phyloP scores from a whole-genome alignment of 1,139 yeast species.

The Suhomyces terraborum region DNA sequence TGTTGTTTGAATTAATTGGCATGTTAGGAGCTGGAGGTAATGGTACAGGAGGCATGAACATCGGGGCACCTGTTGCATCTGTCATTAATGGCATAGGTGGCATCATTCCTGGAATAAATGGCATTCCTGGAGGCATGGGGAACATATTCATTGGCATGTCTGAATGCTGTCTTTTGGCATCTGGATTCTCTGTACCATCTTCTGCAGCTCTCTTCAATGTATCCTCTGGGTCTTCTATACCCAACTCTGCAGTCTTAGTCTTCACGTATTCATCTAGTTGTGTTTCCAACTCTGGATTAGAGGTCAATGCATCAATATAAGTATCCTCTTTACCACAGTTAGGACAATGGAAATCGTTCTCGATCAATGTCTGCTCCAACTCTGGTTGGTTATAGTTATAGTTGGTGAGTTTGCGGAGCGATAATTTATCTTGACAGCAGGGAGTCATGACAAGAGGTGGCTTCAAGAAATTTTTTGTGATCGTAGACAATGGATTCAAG shows the following conservation, averaged over 20 bases:
- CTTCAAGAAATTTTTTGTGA: slow-evolving; percentile 59
- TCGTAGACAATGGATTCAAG: slow-evolving; percentile 64
- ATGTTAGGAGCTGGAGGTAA: slow-evolving; percentile 4
- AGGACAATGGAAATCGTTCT: slow-evolving; percentile 89
- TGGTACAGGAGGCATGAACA: slow-evolving; percentile 21
- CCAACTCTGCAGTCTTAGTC: slow-evolving; percentile 43
- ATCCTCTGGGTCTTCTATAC: slow-evolving; percentile 38
- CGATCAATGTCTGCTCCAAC: slow-evolving; percentile 73
- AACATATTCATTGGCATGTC: slow-evolving; percentile 27
- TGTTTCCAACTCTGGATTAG: slow-evolving; percentile 59
- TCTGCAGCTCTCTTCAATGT: slow-evolving; percentile 30
- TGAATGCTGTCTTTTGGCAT: slow-evolving; percentile 35
- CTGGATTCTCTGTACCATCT: slow-evolving; percentile 24
- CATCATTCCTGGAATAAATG: slow-evolving; percentile 20
- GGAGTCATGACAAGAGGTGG: slow-evolving; percentile 82
- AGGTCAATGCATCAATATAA: slow-evolving; percentile 67
- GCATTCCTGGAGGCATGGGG: slow-evolving; percentile 18
- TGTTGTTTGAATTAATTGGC: not conserved
- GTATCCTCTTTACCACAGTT: slow-evolving; percentile 76
- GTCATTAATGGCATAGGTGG: slow-evolving; percentile 16
- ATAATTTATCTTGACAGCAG: slow-evolving; percentile 63
- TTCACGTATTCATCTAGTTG: slow-evolving; percentile 56
- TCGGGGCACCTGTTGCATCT: slow-evolving; percentile 11
- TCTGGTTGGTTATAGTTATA: slow-evolving; percentile 42
- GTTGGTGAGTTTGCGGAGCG: slow-evolving; percentile 54